Evolutionary conservation across 257 asterid genomes (phyloP), one percentile per base, ranked within the genome.

Genomic region (Misopates orontium): DNA sequence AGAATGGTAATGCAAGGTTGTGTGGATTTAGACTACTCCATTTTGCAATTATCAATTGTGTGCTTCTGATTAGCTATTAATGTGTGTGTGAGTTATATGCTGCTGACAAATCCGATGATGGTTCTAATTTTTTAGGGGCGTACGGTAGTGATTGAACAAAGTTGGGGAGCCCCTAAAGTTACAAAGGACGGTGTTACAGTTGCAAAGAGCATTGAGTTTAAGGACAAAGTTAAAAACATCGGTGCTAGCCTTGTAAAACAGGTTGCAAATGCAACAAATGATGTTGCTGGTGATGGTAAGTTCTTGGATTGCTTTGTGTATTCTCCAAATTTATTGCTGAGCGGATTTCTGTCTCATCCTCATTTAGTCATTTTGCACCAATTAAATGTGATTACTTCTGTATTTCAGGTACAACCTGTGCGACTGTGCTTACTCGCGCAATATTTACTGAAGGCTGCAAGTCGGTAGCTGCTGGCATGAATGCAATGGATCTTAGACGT

Each of bases 91-190:
- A 65, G 64, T 48, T 4, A 52, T 52, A 12, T 52, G n/a, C n/a
- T n/a, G n/a, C n/a, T n/a, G n/a, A n/a, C n/a, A n/a, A n/a, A n/a
- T n/a, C n/a, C n/a, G 24, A 41, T 48, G 69, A 64, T 5, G 36
- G 25, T 40, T 78, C 39, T 67, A 25, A 49, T 57, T 62, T 20
- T 44, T 66, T 60, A 93, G 99, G 99, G 99, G 24, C 96, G 97
- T 39, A 84, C 81, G 71, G 99, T 93, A 45, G 96, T 93, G 71
- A 87, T 93, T 71, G 99, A 93, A 71, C 97, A 93, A 86, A 93
- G 97, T 44, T 90, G 97, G 97, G 99, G 99, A 67, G 99, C 96
- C 58, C 99, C 99, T 10, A 93, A 93, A 74, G 97, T 93, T 72
- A 93, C 99, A 36, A 93, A 93, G 83, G 99, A 93, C 67, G 99